Evolutionary conservation across 495 filamentous ascomycete species (phyloP).

Genomic region (Talaromyces adpressus): DNA sequence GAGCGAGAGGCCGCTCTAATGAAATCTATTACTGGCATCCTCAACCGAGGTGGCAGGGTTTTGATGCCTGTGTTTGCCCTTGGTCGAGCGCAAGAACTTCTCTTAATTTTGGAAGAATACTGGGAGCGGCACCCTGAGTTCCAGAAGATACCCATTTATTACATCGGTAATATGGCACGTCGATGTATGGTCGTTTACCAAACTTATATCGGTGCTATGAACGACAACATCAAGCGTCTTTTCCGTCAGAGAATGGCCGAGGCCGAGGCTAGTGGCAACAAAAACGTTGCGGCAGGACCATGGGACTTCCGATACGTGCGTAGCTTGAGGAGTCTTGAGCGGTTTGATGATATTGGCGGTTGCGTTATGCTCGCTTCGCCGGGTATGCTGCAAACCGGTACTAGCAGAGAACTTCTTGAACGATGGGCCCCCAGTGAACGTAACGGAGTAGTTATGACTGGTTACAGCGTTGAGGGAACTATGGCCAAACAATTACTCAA

Average conservation of each 20-base stretch:
- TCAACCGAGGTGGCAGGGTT: slow-evolving; percentile 86
- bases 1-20: slow-evolving; percentile 90
- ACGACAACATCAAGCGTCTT: slow-evolving; percentile 91
- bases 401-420: slow-evolving; percentile 85
- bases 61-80: slow-evolving; percentile 95
- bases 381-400: slow-evolving; percentile 95
- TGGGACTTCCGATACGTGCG: slow-evolving; percentile 95
- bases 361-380: slow-evolving; percentile 97
- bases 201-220: slow-evolving; percentile 96
- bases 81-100: slow-evolving; percentile 84
- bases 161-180: slow-evolving; percentile 84
- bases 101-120: slow-evolving; percentile 94
- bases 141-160: slow-evolving; percentile 91
- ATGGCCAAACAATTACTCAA: slow-evolving; percentile 94
- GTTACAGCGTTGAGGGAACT: slow-evolving; percentile 95
- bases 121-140: slow-evolving; percentile 82
- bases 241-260: slow-evolving; percentile 83
- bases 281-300: slow-evolving; percentile 68
- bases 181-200: slow-evolving; percentile 99
- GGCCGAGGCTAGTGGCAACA: slow-evolving; percentile 67
- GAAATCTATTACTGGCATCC: slow-evolving; percentile 84
- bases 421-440: slow-evolving; percentile 91
- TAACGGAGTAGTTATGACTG: slow-evolving; percentile 95
- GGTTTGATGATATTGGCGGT: slow-evolving; percentile 90
- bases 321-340: slow-evolving; percentile 82